Evolutionary conservation across 108 stramenopile genomes (phyloP), one percentile per base, ranked within the genome.

Genomic region (Nannochloropsis granulata): DNA sequence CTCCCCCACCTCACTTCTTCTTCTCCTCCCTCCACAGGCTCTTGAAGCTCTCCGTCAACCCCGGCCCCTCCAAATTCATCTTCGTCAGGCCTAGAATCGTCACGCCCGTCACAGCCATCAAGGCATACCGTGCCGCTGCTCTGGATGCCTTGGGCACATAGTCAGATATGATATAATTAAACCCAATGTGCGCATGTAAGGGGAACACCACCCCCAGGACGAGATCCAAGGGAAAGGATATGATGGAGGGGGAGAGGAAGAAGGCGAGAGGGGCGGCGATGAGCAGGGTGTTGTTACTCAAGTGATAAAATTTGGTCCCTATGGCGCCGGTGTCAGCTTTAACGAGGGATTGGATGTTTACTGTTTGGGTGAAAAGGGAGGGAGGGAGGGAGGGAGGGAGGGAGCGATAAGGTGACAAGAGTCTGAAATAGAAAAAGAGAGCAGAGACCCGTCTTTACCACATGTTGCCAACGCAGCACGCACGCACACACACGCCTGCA

Each of bases 141-240:
- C 93, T 44, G 85, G 94, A 81, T 13, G 91, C 82, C 85, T 96
- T 95, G 14, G 96, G 96, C 3, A 93, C 94, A 85, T 97, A 97
- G 88, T 97, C 96, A n/a, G 94, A 94, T 13, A 92, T 91, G 9
- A 97, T 23, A 86, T 95, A 95, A 90, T 95, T 95, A 90, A 97
- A 83, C 21, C 95, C 96, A 82, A 97, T 93, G 93, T 94, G 95
- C 26, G 88, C 88, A 85, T 97, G 96, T 10, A 91, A 91, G 26
- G 94, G 87, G 83, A 97, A 90, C 23, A 89, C 91, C 44, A 89
- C 92, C 25, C 93, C 89, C 45, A 97, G 84, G 13, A 89, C 79
- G 44, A 94, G 81, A 25, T 95, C 96, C 81, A 95, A 90, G 14
- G 86, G 84, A 82, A 93, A 91, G 85, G 93, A 90, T 45, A 94